Conservation (phyloP, 1,139 yeast genomes). For the Nakaseomyces kungkrabaensis region DNA sequence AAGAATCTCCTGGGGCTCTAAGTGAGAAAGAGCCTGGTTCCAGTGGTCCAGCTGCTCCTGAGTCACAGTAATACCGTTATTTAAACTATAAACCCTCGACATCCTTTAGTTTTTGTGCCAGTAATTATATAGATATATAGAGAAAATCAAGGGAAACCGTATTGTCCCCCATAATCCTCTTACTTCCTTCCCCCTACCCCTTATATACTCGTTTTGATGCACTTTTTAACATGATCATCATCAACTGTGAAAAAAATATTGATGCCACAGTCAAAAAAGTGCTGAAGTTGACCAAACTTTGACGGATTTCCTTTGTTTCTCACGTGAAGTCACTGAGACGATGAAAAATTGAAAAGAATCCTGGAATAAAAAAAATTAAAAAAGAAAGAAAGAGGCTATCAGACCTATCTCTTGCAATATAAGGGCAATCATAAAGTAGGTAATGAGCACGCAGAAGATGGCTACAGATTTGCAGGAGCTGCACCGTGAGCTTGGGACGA, state of each 20-base stretch:
- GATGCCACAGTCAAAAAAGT: background rate
- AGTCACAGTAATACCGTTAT: constrained; percentile 30
- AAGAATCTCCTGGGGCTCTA: constrained; percentile 60
- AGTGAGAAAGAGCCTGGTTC: constrained; percentile 47
- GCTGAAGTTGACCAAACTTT: too few relatives aligned
- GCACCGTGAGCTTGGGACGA: constrained; percentile 36
- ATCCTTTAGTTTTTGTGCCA: background rate
- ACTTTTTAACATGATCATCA: background rate
- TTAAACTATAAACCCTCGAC: constrained; percentile 12
- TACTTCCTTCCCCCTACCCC: too few relatives aligned
- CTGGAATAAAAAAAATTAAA: too few relatives aligned
- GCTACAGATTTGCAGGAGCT: constrained; percentile 5
- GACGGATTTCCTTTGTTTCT: too few relatives aligned
- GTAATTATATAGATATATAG: background rate
- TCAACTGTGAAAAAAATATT: background rate
- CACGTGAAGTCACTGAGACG: constrained; percentile 1
- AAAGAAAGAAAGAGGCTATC: background rate
- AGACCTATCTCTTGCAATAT: background rate
- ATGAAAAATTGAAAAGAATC: too few relatives aligned
- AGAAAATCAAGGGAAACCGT: background rate
- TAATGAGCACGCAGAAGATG: too few relatives aligned
- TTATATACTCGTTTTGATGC: background rate
- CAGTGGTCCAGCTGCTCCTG: constrained; percentile 48
- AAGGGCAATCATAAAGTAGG: background rate
- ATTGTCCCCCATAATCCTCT: too few relatives aligned